Evolutionary conservation across 805 yeast genomes (phyloP).

Genomic region (Pichia sporocuriosa): DNA sequence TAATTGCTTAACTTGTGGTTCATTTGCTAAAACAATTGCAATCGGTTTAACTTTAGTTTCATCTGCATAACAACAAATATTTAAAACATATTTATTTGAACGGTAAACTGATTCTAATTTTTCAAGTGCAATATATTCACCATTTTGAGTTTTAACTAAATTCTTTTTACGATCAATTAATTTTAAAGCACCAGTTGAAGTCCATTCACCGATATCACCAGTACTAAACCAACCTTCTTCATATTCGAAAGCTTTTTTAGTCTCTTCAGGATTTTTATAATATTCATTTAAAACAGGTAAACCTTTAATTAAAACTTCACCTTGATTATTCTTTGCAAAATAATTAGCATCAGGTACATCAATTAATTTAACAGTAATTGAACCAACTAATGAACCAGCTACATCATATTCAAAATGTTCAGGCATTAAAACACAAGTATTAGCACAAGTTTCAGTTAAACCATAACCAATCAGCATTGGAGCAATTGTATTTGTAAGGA

Average conservation of each 20-base stretch:
- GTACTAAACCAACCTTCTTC: constrained; percentile 93
- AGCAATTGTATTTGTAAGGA: constrained; percentile 66
- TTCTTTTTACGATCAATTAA: constrained; percentile 94
- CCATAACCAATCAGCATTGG: constrained; percentile 95
- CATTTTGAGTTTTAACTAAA: constrained; percentile 89
- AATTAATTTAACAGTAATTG: constrained; percentile 79
- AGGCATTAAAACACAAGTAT: constrained; percentile 64
- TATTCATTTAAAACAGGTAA: constrained; percentile 67
- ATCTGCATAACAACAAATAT: constrained; percentile 93
- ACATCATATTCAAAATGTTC: constrained; percentile 61
- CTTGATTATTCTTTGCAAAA: constrained; percentile 83
- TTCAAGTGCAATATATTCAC: constrained; percentile 96
- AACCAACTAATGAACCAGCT: constrained; percentile 77
- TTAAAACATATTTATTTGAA: constrained; percentile 66
- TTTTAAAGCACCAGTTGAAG: constrained; percentile 67
- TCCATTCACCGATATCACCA: constrained; percentile 96
- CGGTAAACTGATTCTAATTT: constrained; percentile 88
- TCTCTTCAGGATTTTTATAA: constrained; percentile 78
- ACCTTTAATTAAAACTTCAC: constrained; percentile 83
- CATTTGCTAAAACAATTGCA: constrained; percentile 83
- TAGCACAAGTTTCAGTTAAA: constrained; percentile 93
- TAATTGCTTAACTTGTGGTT: constrained; percentile 52
- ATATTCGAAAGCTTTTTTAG: constrained; percentile 58
- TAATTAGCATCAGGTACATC: constrained; percentile 92
- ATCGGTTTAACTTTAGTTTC: constrained; percentile 81